These are phyloP conservation scores for Xylaria sp. DNA, from an alignment of 2,329 filamentous ascomycete species.

Conservation along the genomic window DNA sequence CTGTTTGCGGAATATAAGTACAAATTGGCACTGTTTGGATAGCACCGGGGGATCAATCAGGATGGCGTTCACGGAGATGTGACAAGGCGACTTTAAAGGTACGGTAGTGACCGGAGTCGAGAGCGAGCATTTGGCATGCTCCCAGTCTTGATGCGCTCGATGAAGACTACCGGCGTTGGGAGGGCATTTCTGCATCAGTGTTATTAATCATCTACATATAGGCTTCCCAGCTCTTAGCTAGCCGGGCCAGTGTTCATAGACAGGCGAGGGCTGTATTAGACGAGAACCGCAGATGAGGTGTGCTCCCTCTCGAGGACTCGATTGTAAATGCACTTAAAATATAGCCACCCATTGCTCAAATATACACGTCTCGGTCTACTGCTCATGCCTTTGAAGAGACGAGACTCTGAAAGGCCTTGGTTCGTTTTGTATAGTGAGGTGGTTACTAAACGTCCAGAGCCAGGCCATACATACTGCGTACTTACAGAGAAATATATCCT, in stretches of 20 bases:
- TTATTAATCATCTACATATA: conserved; percentile 34
- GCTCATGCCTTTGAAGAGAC: neutral
- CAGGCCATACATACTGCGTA: neutral
- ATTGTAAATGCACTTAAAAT: conserved; percentile 35
- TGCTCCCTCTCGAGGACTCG: conserved; percentile 3
- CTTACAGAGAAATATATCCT: neutral
- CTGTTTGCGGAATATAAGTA: conserved; percentile 21
- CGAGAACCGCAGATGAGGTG: conserved; percentile 16
- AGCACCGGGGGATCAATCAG: conserved; percentile 15
- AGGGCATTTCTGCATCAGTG: conserved; percentile 26
- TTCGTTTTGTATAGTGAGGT: neutral
- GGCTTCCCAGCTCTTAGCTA: conserved; percentile 16
- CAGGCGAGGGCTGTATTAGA: conserved; percentile 30
- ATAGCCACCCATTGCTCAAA: conserved; percentile 24
- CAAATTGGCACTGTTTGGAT: conserved; percentile 38
- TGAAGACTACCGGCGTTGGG: conserved; percentile 43
- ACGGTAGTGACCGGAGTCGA: conserved; percentile 42
- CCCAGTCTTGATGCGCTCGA: conserved; percentile 43
- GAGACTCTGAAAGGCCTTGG: neutral
- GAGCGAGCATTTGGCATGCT: conserved; percentile 39
- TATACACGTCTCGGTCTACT: neutral
- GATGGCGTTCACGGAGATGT: conserved; percentile 35
- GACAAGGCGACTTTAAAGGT: conserved; percentile 27
- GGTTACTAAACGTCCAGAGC: neutral
- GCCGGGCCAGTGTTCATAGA: conserved; percentile 27